Evolutionary conservation across 352 stramenopile species (phyloP).

Genomic region (Phytophthora sansomeana): DNA sequence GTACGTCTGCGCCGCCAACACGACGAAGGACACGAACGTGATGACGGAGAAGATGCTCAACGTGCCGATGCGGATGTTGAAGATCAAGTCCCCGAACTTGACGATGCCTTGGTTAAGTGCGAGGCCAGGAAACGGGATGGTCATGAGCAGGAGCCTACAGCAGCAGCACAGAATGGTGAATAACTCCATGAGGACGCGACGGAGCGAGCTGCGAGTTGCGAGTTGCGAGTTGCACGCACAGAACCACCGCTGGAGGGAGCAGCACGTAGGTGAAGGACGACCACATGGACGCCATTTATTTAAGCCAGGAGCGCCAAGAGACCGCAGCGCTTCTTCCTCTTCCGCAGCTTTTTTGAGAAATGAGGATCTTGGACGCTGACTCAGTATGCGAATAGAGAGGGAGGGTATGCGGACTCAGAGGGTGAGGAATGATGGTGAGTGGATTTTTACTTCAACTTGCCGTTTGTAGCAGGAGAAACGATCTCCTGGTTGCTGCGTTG

Average conservation of each 20-base stretch:
- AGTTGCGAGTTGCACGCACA: slow-evolving; percentile 49
- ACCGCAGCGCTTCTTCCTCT: neutral
- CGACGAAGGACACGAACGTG: slow-evolving; percentile 76
- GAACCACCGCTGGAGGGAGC: slow-evolving; percentile 77
- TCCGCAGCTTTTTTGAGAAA: slow-evolving; percentile 25
- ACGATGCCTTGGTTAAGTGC: slow-evolving; percentile 73
- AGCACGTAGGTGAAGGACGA: slow-evolving; percentile 82
- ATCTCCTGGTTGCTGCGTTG: slow-evolving; percentile 8
- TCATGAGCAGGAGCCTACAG: slow-evolving; percentile 73
- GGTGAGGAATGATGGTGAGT: neutral
- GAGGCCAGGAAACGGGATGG: slow-evolving; percentile 74
- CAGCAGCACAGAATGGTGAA: slow-evolving; percentile 2
- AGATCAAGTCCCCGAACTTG: slow-evolving; percentile 76
- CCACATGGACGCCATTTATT: slow-evolving; percentile 76
- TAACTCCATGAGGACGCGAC: neutral
- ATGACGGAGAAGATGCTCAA: slow-evolving; percentile 81
- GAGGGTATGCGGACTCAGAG: neutral
- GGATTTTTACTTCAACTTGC: slow-evolving; percentile 34
- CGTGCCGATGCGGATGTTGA: slow-evolving; percentile 78
- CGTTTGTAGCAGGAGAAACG: slow-evolving; percentile 10
- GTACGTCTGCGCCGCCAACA: slow-evolving; percentile 72
- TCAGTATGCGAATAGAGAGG: slow-evolving; percentile 23
- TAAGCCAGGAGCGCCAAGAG: neutral
- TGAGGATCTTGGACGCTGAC: neutral
- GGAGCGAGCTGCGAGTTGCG: neutral